Conservation (phyloP, 1,284 basidiomycete genomes). For the Ustilago cynodontis region DNA sequence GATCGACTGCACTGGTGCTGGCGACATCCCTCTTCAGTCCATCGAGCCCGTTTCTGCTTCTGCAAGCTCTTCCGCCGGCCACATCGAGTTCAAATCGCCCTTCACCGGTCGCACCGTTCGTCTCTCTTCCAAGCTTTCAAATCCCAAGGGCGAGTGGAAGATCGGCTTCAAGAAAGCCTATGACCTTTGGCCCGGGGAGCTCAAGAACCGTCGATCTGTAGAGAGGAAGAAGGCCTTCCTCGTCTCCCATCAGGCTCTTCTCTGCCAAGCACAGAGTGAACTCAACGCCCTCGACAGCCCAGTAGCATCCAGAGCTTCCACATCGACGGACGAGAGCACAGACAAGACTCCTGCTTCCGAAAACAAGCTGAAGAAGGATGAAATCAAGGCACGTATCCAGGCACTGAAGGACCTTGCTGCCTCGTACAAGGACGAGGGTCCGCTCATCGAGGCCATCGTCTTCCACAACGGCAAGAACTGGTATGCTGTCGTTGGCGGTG, state of each 20-base stretch:
- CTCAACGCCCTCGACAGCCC: conserved; percentile 47
- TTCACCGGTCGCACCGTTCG: conserved; percentile 64
- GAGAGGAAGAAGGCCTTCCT: conserved; percentile 67
- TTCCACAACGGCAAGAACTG: conserved; percentile 70
- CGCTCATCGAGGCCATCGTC: conserved; percentile 67
- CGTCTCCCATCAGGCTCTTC: conserved; percentile 62
- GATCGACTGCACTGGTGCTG: conserved; percentile 69
- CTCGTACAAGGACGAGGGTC: conserved; percentile 67
- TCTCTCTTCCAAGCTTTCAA: conserved; percentile 55
- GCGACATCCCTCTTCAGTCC: conserved; percentile 58
- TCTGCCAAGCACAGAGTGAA: conserved; percentile 59
- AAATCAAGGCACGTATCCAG: conserved; percentile 65
- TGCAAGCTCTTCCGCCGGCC: conserved; percentile 8
- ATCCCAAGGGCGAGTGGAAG: conserved; percentile 68
- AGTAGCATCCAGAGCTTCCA: conserved; percentile 8
- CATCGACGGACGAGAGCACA: conserved; percentile 8
- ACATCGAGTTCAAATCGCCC: conserved; percentile 64
- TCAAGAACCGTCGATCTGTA: conserved; percentile 62
- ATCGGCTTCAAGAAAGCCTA: conserved; percentile 69
- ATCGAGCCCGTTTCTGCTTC: conserved; percentile 37
- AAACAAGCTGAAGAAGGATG: conserved; percentile 54
- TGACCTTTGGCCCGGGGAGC: conserved; percentile 69
- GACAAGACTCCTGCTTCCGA: conserved; percentile 20
- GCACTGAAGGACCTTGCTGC: conserved; percentile 65
- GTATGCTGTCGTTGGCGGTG: conserved; percentile 69